A percentile compares a stretch with the other conserved stretches of the same genome.
Evolutionary conservation across 345 rosid genomes (phyloP).

Genomic region (Citrus inodora): DNA sequence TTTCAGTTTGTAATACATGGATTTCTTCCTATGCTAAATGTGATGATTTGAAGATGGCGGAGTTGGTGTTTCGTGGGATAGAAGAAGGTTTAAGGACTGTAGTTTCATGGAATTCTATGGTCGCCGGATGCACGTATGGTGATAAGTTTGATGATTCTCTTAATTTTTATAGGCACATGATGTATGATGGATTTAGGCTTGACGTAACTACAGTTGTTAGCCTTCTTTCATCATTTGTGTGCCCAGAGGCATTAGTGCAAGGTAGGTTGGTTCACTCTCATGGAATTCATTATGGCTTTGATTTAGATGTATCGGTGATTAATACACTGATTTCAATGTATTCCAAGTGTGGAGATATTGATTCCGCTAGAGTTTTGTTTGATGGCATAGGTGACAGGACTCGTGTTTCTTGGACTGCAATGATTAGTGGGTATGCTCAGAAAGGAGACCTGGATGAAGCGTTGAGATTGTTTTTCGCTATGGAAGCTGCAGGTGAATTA

Average conservation of each 20-base stretch:
- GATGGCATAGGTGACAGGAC: conserved; percentile 43
- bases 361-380: conserved; percentile 52
- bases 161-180: conserved; percentile 49
- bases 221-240: conserved; percentile 45
- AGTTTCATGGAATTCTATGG: conserved; percentile 61
- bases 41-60: conserved; percentile 43
- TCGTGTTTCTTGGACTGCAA: conserved; percentile 80
- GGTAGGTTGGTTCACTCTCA: conserved; percentile 59
- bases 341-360: conserved; percentile 45
- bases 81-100: conserved; percentile 29
- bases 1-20: conserved; percentile 57
- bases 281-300: conserved; percentile 44
- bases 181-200: conserved; percentile 37
- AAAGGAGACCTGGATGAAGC: conserved; percentile 61
- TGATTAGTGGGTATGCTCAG: conserved; percentile 70
- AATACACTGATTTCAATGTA: conserved; percentile 68
- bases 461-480: conserved; percentile 42
- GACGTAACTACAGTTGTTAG: conserved; percentile 59
- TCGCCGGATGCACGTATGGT: conserved; percentile 44
- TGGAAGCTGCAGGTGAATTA: conserved; percentile 41
- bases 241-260: conserved; percentile 30
- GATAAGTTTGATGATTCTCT: conserved; percentile 34
- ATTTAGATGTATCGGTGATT: conserved; percentile 31
- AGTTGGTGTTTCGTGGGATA: conserved; percentile 45
- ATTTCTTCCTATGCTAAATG: conserved; percentile 58